These are phyloP conservation scores for Saccharomyces paradoxus DNA, from an alignment of 805 yeast species.

Conservation along the genomic window DNA sequence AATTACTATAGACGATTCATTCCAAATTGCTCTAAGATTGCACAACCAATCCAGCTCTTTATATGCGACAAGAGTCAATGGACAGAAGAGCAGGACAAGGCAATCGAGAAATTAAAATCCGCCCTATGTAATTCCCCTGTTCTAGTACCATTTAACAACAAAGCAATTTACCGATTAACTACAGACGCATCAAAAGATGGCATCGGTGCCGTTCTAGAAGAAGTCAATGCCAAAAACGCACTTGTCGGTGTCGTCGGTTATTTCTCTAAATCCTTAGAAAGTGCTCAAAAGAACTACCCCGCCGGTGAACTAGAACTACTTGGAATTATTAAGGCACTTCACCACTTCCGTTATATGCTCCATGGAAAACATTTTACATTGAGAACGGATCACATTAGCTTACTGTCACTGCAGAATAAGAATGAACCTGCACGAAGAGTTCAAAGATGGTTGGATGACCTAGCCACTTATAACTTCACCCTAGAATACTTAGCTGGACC, in stretches of 20 bases:
- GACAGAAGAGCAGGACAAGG: slow-evolving; percentile 1
- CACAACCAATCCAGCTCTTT: slow-evolving; percentile 1
- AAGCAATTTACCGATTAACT: slow-evolving; percentile 5
- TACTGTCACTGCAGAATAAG: background rate
- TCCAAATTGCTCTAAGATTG: slow-evolving; percentile 6
- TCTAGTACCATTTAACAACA: slow-evolving; percentile 1
- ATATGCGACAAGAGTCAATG: background rate
- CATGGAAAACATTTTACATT: slow-evolving; percentile 6
- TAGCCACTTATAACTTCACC: slow-evolving; percentile 8
- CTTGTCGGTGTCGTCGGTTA: slow-evolving; percentile 9
- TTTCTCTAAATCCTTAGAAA: slow-evolving; percentile 5
- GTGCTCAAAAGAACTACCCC: slow-evolving; percentile 7
- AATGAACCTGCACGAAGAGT: slow-evolving; percentile 8
- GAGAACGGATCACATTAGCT: slow-evolving; percentile 8
- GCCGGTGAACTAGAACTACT: slow-evolving; percentile 12
- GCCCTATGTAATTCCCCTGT: slow-evolving; percentile 2
- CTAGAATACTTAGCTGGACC: slow-evolving; percentile 7
- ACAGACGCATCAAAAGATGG: slow-evolving; percentile 11
- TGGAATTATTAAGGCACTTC: slow-evolving; percentile 8
- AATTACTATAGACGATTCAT: slow-evolving; percentile 14
- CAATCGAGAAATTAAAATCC: slow-evolving; percentile 1
- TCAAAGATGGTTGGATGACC: slow-evolving; percentile 5
- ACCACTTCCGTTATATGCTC: slow-evolving; percentile 7
- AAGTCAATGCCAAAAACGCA: slow-evolving; percentile 3
- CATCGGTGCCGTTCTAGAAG: slow-evolving; percentile 14